Evolutionary conservation across 805 yeast genomes (phyloP), one percentile per base, ranked within the genome.

Genomic region (Soucietia sequanensis): DNA sequence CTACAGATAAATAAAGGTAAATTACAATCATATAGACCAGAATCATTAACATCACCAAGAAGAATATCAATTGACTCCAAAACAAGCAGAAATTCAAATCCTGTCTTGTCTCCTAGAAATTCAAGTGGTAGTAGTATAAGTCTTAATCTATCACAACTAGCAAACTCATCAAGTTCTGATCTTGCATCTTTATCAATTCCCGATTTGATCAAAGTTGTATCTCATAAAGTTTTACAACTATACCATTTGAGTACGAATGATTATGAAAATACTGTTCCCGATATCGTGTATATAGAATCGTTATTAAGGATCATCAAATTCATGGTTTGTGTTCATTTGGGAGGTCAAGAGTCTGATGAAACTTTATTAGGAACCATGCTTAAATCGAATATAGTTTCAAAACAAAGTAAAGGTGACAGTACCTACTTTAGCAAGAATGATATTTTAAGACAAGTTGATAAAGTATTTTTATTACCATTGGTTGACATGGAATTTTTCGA

Each of bases 251-350:
- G 91, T 24, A 65, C 76, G 4, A 54, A 65, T 25, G 80, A 75
- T 37, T 68, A 72, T 6, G 87, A 80, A 37, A 95, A 91, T 44
- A 76, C 76, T 44, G 90, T 83, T 0, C 97, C 98, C 0, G 91
- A 81, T 39, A 58, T 83, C 1, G 89, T 89, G 0, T 84, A 79
- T 43, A 78, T 84, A 27, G 96, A 88, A 44, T 70, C 82, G 2
- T 65, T 84, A 2, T 45, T 89, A 21, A 69, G 96, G 39, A 75
- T 71, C 33, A 61, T 81, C 15, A 78, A 78, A 36, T 71, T 85
- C 34, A 72, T 84, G 72, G 69, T 81, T 2, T 54, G 67, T 7
- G 55, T 79, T 4, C 69, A 69, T 41, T 51, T 71, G 2, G 74
- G 76, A 22, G 76, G 76, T 6, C 75, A 72, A 2, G 28, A 47